Conservation (phyloP, 2,329 filamentous ascomycete species). For the Penicillium verrucosum region DNA sequence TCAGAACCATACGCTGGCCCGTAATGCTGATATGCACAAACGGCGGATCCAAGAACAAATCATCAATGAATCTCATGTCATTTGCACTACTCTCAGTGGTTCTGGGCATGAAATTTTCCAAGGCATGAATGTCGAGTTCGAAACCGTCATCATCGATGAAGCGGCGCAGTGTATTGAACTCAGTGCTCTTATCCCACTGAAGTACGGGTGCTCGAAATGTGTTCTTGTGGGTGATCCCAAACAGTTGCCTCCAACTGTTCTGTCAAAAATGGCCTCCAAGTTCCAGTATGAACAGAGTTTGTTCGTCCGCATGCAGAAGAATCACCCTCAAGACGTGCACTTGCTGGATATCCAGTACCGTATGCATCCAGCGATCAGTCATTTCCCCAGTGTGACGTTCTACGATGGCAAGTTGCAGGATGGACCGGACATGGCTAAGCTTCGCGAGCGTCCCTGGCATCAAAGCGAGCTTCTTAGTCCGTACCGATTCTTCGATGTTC, state of each 20-base stretch:
- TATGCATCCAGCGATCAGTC: constrained; percentile 96
- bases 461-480: constrained; percentile 75
- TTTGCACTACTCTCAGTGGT: constrained; percentile 92
- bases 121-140: constrained; percentile 89
- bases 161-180: constrained; percentile 97
- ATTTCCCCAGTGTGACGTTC: constrained; percentile 85
- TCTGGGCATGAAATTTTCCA: constrained; percentile 98
- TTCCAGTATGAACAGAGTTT: constrained; percentile 97
- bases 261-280: constrained; percentile 85
- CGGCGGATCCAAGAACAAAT: constrained; percentile 86
- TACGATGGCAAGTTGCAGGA: constrained; percentile 87
- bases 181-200: constrained; percentile 91
- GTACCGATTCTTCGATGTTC: constrained; percentile 95
- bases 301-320: constrained; percentile 97
- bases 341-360: constrained; percentile 97
- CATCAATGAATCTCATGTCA: constrained; percentile 82
- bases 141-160: constrained; percentile 97
- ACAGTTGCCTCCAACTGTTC: constrained; percentile 90
- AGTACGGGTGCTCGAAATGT: constrained; percentile 95
- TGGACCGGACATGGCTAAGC: constrained; percentile 73
- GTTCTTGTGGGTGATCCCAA: constrained; percentile 97
- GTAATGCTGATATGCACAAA: constrained; percentile 81
- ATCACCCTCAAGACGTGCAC: constrained; percentile 83
- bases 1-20: constrained; percentile 73
- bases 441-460: constrained; percentile 84